Evolutionary conservation across 1,139 yeast genomes (phyloP).

Genomic region (Scheffersomyces quercinus): DNA sequence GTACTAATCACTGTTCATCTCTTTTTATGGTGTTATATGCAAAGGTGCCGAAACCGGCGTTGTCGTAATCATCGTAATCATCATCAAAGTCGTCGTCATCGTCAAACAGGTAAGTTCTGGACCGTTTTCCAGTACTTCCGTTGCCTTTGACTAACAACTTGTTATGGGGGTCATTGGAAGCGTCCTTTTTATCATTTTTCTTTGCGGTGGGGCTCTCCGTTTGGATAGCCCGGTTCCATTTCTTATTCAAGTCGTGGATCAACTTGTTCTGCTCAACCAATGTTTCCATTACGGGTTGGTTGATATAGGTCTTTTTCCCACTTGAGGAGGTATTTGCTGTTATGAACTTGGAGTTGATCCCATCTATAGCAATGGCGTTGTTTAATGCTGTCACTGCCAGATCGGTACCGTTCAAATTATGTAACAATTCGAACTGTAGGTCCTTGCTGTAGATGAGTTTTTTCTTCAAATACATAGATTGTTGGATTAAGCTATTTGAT

Average conservation of each 20-base stretch:
- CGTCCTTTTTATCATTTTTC: conserved; percentile 2
- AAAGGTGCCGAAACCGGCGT: conserved; percentile 6
- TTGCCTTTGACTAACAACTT: background rate
- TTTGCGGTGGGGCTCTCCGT: conserved; percentile 1
- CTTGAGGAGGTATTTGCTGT: conserved; percentile 5
- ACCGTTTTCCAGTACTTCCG: conserved; percentile 14
- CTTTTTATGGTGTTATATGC: background rate
- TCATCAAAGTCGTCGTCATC: conserved; percentile 18
- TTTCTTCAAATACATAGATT: conserved; percentile 29
- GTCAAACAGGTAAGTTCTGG: conserved; percentile 22
- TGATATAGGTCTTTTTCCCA: conserved; percentile 1
- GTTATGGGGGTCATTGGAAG: background rate
- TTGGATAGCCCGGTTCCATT: conserved; percentile 33
- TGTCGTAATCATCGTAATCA: conserved; percentile 17
- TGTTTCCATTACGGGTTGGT: conserved; percentile 14
- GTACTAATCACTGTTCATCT: too few species aligned
- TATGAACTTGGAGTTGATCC: conserved; percentile 13
- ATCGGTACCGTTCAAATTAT: conserved; percentile 4
- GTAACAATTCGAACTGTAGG: conserved; percentile 35
- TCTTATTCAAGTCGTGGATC: conserved; percentile 35
- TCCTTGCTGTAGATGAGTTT: conserved; percentile 39
- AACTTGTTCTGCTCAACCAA: conserved; percentile 34
- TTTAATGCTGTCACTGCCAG: background rate
- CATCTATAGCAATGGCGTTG: conserved; percentile 2
- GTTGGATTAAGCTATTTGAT: conserved; percentile 15